Base-by-base conservation (phyloP, 352 stramenopile genomes). In the Pythium plurisporium region DNA sequence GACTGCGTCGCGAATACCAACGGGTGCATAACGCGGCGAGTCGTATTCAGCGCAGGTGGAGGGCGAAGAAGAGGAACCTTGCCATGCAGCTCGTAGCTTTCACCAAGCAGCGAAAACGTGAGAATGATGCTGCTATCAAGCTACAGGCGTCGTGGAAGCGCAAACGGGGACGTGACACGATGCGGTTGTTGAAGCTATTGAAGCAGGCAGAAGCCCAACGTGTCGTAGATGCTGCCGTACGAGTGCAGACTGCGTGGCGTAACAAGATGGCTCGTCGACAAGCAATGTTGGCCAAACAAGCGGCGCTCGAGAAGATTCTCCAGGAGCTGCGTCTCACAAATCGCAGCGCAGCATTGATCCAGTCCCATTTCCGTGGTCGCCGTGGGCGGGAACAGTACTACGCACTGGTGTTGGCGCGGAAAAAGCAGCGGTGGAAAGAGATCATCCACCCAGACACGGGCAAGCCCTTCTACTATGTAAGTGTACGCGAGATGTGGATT, bases 361-460 rank as follows among this genome's bases (percentile, higher is more conserved):
- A 90, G 54, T 74, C 85, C 20, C 70, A 76, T 30, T 94, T 79
- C 55, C 70, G 87, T 40, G 89, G 91, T 26, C 74, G 75, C 17
- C 64, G 75, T 10, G 89, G 87, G 1, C 75, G 93, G 5, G 67
- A 81, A 51, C 67, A 64, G 30, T 91, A 91, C 42, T 71, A 61
- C 14, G 58, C 74, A 41, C 73, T 69, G 15, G 63, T 78, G 14
- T 29, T 85, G 33, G 60, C 80, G 44, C 49, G 76, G 19, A 89
- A 91, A 53, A 88, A 92, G 54, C 73, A 80, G 34, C 73, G 87
- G 22, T 98, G 94, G 94, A 98, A 98, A 71, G 69, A 90, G 56
- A 82, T 98, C 31, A 68, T 79, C 40, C 85, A 94, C 19, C 72
- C 84, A 5, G 82, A 96, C 42, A 83, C 71, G 17, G 75, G 74